These are phyloP conservation scores for Pharus latifolius DNA, from an alignment of 176 grass and related monocot genomes.

Conservation along the genomic window DNA sequence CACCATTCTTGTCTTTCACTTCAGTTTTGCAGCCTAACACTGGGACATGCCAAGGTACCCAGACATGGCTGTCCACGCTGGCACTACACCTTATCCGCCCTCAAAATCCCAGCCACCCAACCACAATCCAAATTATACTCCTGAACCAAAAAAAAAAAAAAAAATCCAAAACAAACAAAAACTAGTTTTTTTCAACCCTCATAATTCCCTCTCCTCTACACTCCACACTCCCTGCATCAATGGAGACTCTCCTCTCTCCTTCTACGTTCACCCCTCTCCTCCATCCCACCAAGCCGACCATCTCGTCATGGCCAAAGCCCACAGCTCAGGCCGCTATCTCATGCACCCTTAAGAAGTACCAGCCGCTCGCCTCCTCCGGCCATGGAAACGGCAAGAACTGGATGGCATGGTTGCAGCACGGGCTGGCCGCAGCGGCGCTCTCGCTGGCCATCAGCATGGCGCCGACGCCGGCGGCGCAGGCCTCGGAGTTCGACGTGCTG, in stretches of 20 bases:
- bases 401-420: slow-evolving; percentile 68
- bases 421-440: slow-evolving; percentile 59
- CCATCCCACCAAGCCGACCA: slow-evolving; percentile 22
- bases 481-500: slow-evolving; percentile 93
- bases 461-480: slow-evolving; percentile 39
- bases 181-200: slow-evolving; percentile 5
- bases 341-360: slow-evolving; percentile 33
- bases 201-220: slow-evolving; percentile 3
- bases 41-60: no score
- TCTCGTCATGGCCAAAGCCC: not conserved
- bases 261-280: slow-evolving; percentile 42
- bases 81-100: slow-evolving; percentile 60
- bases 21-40: no score
- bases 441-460: slow-evolving; percentile 66
- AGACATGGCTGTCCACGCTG: slow-evolving; percentile 20
- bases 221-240: slow-evolving; percentile 18
- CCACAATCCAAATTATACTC: slow-evolving; percentile 34
- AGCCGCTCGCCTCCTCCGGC: not conserved
- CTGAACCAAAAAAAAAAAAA: not conserved
- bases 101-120: slow-evolving; percentile 76
- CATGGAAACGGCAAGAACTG: slow-evolving; percentile 26
- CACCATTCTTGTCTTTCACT: no score
- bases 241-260: slow-evolving; percentile 87
- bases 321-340: slow-evolving; percentile 9
- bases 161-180: slow-evolving; percentile 24